Evolutionary conservation across 345 rosid genomes (phyloP).

Genomic region (Viola odorata): DNA sequence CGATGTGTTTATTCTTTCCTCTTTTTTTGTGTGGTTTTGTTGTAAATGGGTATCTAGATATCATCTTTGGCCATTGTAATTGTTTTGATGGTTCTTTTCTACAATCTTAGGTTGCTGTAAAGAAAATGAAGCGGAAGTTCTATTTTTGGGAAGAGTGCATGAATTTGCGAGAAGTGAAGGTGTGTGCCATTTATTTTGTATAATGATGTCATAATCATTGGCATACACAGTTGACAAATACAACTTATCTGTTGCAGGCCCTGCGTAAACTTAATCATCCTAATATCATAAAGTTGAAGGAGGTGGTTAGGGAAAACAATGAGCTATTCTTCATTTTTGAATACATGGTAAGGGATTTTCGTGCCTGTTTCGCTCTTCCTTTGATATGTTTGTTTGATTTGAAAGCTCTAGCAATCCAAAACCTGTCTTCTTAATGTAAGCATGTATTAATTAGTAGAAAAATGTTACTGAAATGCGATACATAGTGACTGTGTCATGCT

Average conservation of each 20-base stretch:
- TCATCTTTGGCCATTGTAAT: slow-evolving; percentile 1
- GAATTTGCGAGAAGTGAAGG: slow-evolving; percentile 92
- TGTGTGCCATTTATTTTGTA: slow-evolving; percentile 14
- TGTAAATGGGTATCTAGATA: background rate
- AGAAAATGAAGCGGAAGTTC: slow-evolving; percentile 92
- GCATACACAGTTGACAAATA: background rate
- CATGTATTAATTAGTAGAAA: no score
- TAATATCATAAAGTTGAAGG: slow-evolving; percentile 80
- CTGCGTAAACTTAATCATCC: slow-evolving; percentile 85
- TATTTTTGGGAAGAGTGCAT: slow-evolving; percentile 89
- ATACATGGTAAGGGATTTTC: slow-evolving; percentile 62
- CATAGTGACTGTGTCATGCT: no score
- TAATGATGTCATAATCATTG: background rate
- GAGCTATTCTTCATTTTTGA: slow-evolving; percentile 90
- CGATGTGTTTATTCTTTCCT: no score
- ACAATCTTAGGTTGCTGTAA: slow-evolving; percentile 74
- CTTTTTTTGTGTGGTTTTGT: background rate
- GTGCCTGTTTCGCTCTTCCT: background rate
- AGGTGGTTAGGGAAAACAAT: slow-evolving; percentile 80
- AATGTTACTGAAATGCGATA: no score
- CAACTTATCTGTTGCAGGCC: slow-evolving; percentile 52
- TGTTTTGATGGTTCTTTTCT: background rate
- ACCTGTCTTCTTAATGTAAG: no score
- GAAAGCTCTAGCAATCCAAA: background rate
- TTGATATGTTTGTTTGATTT: slow-evolving; percentile 5